phyloP scores from a whole-genome alignment of 768 basidiomycete species.

The Mycena filopes region DNA sequence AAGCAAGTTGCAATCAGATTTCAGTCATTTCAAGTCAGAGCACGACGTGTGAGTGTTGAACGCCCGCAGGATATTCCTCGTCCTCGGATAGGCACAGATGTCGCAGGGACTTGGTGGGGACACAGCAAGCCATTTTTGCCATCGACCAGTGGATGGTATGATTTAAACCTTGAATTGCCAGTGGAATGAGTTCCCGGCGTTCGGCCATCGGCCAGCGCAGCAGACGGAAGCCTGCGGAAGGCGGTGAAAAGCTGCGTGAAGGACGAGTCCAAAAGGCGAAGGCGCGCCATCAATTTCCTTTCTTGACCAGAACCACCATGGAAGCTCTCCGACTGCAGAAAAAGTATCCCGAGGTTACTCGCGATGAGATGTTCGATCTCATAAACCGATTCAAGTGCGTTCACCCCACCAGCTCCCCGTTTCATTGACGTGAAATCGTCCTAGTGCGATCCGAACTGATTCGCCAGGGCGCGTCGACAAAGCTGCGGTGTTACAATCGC shows the following conservation, averaged over 20 bases:
- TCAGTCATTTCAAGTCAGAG: no score
- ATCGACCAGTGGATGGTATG: no score
- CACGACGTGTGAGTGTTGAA: no score
- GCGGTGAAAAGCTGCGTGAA: conserved; percentile 10
- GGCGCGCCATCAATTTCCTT: conserved; percentile 20
- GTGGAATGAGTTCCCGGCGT: no score
- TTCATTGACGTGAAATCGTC: conserved; percentile 26
- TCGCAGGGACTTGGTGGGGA: no score
- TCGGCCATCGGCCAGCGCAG: background rate
- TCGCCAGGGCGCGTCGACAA: conserved; percentile 88
- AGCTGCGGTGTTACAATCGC: conserved; percentile 77
- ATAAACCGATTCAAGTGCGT: conserved; percentile 96
- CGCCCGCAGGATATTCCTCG: no score
- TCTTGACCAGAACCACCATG: conserved; percentile 53
- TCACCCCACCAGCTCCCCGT: conserved; percentile 8
- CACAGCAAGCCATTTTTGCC: no score
- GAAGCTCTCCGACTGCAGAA: conserved; percentile 88
- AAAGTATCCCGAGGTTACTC: conserved; percentile 91
- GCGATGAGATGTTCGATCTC: conserved; percentile 95
- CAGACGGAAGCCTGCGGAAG: conserved; percentile 1
- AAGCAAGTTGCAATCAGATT: no score
- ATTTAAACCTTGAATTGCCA: no score
- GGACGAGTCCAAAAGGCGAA: background rate
- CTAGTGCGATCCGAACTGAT: conserved; percentile 79
- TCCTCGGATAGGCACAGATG: no score